These are phyloP conservation scores for Berkeleyomyces rouxiae DNA, from an alignment of 2,329 filamentous ascomycete genomes.

Conservation along the genomic window DNA sequence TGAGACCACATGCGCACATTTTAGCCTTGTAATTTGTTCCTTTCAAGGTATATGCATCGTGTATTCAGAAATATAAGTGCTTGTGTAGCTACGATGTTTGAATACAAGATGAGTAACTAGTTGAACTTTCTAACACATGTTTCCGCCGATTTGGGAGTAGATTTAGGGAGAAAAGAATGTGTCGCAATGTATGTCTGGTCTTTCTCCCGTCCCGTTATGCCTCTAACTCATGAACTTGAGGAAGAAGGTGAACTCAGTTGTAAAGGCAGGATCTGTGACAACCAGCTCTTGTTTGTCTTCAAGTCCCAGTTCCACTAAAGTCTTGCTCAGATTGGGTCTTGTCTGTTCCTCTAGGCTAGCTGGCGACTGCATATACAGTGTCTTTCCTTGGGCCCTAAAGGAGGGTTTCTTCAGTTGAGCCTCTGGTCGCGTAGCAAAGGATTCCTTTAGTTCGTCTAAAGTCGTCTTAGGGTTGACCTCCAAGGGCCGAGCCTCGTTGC, in stretches of 20 bases:
- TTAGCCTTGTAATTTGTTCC: conserved; percentile 2
- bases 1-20: background rate
- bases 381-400: conserved; percentile 60
- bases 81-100: background rate
- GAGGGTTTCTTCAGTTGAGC: conserved; percentile 90
- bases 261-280: conserved; percentile 84
- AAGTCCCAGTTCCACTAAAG: conserved; percentile 54
- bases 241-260: conserved; percentile 47
- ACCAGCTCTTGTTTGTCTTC: conserved; percentile 71
- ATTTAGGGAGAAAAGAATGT: background rate
- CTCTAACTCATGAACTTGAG: conserved; percentile 28
- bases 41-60: background rate
- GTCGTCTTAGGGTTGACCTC: conserved; percentile 54
- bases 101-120: background rate
- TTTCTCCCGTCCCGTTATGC: background rate
- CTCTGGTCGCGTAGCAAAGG: conserved; percentile 66
- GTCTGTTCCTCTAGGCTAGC: conserved; percentile 72
- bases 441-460: conserved; percentile 71
- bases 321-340: conserved; percentile 63
- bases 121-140: background rate
- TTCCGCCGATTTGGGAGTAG: too few species aligned
- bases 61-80: background rate
- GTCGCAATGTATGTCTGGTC: background rate
- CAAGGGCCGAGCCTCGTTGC: conserved; percentile 62
- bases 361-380: conserved; percentile 78